Evolutionary conservation across 305 asterid genomes (phyloP), one percentile per base, ranked within the genome.

Genomic region (Fraxinus greggii): DNA sequence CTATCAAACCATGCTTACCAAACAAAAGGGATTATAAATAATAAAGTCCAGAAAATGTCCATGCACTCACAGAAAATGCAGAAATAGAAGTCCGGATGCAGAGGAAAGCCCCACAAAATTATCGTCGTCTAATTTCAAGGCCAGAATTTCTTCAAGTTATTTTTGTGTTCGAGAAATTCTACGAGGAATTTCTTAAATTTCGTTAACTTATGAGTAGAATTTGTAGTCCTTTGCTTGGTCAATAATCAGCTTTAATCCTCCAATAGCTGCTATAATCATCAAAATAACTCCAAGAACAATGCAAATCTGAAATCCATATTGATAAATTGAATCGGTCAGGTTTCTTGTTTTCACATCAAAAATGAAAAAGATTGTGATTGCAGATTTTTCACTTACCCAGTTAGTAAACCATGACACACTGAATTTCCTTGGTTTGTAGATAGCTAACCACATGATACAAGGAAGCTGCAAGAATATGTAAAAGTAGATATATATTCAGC

Each of bases 391-490:
- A 29, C 81, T 5, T 86, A 88, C 89, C 88, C 89, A 86, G 26
- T 84, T 87, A 1, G 77, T 9, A 29, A 85, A 76, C 88, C 88
- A 83, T 29, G 87, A 76, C 2, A 45, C 35, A 82, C 86, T 38
- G 67, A 85, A 87, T 73, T 79, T 88, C 70, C 54, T 81, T 32
- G 94, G 94, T 73, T 89, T 91, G 80, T 59, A 78, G n/a, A 91
- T 72, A 32, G 75, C 79, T 7, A 89, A 89, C 94, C 94, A 91
- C 56, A 88, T 89, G 65, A 91, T 85, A 63, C 93, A 87, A 12
- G 94, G 94, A 54, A 91, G 93, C 93, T 89, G 87, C 35, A 81
- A 23, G 40, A 69, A 26, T 1, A 5, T 8, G 15, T 4, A 78
- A 7, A 28, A 3, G 35, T 21, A 61, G 5, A 6, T 38, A 40